Percentiles rank a stretch among this genome's conserved stretches.
Conservation (phyloP, 306 rosid genomes). For the Medicago truncatula region DNA sequence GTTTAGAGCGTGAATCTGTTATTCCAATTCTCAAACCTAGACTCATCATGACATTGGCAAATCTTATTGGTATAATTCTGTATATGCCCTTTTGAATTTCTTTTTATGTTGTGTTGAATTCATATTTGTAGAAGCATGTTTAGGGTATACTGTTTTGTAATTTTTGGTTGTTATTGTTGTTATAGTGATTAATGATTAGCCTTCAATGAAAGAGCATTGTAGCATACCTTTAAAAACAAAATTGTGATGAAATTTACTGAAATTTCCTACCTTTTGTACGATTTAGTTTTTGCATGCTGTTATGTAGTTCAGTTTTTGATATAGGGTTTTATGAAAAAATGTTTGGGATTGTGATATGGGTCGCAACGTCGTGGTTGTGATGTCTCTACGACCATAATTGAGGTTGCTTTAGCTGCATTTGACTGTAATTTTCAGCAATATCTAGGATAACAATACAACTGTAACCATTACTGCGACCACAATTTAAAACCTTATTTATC, state of each 20-base stretch:
- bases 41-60: constrained; percentile 81
- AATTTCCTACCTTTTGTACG: constrained; percentile 1
- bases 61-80: constrained; percentile 70
- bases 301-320: constrained; percentile 8
- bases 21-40: constrained; percentile 85
- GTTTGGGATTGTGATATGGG: not conserved
- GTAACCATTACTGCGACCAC: not conserved
- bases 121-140: not conserved
- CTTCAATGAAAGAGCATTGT: constrained; percentile 9
- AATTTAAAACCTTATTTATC: not conserved
- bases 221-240: not conserved
- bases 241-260: constrained; percentile 17
- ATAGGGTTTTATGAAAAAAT: not conserved
- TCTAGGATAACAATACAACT: not conserved
- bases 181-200: constrained; percentile 26
- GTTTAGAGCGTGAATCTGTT: constrained; percentile 89
- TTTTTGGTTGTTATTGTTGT: constrained; percentile 11
- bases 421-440: not conserved
- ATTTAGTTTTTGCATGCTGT: too few relatives aligned
- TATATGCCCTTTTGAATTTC: not conserved
- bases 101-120: constrained; percentile 9
- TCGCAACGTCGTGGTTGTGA: not conserved
- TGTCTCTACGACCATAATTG: not conserved
- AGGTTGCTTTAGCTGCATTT: not conserved
- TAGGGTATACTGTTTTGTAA: constrained; percentile 1